A percentile compares a stretch with the other conserved stretches of the same genome.
phyloP scores from a whole-genome alignment of 179 eudicot species.

The Amaranthus tricolor region DNA sequence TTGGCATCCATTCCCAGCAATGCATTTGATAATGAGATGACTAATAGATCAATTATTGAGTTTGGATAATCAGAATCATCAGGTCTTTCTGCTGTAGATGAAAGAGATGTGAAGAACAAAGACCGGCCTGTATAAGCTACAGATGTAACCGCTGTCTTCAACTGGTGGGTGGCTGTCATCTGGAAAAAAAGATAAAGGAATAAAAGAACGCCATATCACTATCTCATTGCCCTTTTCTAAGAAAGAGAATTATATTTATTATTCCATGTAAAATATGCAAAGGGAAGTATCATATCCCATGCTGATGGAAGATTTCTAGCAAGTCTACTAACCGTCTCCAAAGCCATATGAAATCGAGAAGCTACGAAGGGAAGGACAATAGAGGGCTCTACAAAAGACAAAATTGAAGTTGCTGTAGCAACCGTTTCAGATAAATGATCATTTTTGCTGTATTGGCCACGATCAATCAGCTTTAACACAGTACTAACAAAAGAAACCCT shows the following conservation, averaged over 20 bases:
- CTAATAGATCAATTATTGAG: slow-evolving; percentile 66
- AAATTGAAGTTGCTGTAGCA: slow-evolving; percentile 81
- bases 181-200: slow-evolving; percentile 34
- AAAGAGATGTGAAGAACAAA: slow-evolving; percentile 59
- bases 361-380: slow-evolving; percentile 89
- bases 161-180: slow-evolving; percentile 98
- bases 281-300: not conserved
- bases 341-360: slow-evolving; percentile 88
- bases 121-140: slow-evolving; percentile 89
- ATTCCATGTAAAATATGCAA: not conserved
- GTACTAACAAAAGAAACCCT: slow-evolving; percentile 66
- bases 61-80: slow-evolving; percentile 42
- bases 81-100: slow-evolving; percentile 36
- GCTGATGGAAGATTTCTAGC: not conserved
- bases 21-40: slow-evolving; percentile 86
- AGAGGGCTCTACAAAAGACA: slow-evolving; percentile 91
- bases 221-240: not conserved
- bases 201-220: slow-evolving; percentile 5
- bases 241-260: not conserved
- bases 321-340: slow-evolving; percentile 80
- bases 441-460: slow-evolving; percentile 97
- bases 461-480: slow-evolving; percentile 80
- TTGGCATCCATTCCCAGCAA: slow-evolving; percentile 99
- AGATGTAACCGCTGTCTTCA: slow-evolving; percentile 91
- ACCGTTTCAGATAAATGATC: slow-evolving; percentile 90